Conservation (phyloP, 352 stramenopile species). For the Pythium aquatile region DNA sequence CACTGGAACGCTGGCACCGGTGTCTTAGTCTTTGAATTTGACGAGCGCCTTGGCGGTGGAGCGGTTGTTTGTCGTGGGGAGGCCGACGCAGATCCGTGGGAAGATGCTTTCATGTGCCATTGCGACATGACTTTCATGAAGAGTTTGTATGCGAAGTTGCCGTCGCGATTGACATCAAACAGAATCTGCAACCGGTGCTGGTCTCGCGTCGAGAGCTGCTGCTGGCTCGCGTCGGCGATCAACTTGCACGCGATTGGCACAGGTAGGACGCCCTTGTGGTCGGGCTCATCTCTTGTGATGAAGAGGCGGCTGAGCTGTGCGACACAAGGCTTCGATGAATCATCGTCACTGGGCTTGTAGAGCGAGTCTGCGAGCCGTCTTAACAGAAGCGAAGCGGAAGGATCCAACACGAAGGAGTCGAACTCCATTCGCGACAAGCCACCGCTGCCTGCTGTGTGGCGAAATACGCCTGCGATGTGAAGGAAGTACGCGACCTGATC, state of each 20-base stretch:
- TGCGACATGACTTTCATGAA: constrained; percentile 76
- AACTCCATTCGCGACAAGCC: constrained; percentile 74
- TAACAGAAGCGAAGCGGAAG: constrained; percentile 35
- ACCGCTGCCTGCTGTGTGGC: constrained; percentile 27
- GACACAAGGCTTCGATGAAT: constrained; percentile 35
- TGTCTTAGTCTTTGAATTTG: background rate
- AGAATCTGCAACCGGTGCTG: constrained; percentile 51
- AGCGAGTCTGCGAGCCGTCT: constrained; percentile 36
- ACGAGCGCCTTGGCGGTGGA: background rate
- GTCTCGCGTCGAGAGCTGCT: constrained; percentile 31
- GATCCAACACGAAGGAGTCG: constrained; percentile 73
- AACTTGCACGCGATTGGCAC: constrained; percentile 30
- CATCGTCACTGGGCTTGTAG: constrained; percentile 13
- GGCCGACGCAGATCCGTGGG: background rate
- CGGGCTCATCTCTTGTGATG: constrained; percentile 33
- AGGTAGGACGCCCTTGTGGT: constrained; percentile 30
- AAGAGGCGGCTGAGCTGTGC: constrained; percentile 49
- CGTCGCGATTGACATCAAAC: constrained; percentile 67
- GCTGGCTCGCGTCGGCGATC: constrained; percentile 35
- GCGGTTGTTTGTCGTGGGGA: background rate
- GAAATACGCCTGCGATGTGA: constrained; percentile 41
- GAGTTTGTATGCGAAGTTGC: constrained; percentile 62
- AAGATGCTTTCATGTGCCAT: constrained; percentile 23
- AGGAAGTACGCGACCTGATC: constrained; percentile 43
- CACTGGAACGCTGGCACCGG: background rate